phyloP scores from a whole-genome alignment of 257 asterid genomes.

The Solanum etuberosum region DNA sequence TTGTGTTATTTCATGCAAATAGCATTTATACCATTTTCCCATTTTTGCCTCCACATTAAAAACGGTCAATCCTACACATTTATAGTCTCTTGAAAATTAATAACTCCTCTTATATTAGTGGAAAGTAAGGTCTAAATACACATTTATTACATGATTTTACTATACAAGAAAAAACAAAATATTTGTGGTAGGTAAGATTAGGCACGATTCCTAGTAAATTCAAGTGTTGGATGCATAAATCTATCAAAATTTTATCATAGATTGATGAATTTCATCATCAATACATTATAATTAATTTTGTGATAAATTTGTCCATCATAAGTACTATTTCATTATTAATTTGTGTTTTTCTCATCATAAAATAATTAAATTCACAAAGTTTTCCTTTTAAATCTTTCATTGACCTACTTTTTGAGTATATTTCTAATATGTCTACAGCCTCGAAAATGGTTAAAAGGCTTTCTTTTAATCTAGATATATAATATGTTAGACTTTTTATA shows the following conservation, averaged over 20 bases:
- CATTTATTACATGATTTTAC: not conserved
- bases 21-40: not conserved
- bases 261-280: not conserved
- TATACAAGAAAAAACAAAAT: not conserved
- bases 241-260: not conserved
- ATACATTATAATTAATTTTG: not conserved
- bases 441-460: not conserved
- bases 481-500: too few species aligned
- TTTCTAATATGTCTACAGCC: not conserved
- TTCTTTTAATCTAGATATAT: not conserved
- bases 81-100: not conserved
- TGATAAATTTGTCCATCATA: not conserved
- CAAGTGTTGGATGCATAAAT: not conserved
- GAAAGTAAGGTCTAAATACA: not conserved
- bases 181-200: not conserved
- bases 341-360: not conserved
- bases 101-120: not conserved
- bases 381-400: not conserved
- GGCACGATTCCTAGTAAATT: not conserved
- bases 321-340: not conserved
- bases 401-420: not conserved
- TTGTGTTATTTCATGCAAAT: not conserved
- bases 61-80: not conserved
- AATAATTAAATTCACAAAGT: not conserved
- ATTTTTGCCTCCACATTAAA: not conserved